A percentile compares a stretch with the other conserved stretches of the same genome.
Conservation (phyloP, 2,329 filamentous ascomycete genomes). For the Fusarium sambucinum region DNA sequence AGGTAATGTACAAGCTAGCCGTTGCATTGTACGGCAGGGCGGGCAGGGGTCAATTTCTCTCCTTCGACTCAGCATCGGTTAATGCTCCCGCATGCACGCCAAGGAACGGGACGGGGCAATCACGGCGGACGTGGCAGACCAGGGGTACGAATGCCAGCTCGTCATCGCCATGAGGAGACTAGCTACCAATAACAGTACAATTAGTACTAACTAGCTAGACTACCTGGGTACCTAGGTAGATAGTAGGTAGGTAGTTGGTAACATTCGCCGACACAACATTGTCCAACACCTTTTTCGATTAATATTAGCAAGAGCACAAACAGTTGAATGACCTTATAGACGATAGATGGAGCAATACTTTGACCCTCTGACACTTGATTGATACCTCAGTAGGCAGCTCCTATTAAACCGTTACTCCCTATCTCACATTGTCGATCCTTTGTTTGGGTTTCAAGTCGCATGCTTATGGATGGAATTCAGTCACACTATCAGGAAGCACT, state of each 20-base stretch:
- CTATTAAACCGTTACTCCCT: not conserved
- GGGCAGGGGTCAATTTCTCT: not conserved
- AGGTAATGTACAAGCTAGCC: not conserved
- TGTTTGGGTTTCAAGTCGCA: not conserved
- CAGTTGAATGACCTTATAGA: not conserved
- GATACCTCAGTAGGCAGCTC: not conserved
- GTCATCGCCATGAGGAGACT: slow-evolving; percentile 1
- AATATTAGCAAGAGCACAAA: not conserved
- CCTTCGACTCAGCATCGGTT: not conserved
- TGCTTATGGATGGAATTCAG: not conserved
- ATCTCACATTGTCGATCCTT: not conserved
- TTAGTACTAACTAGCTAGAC: not conserved
- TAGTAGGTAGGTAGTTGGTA: too few species aligned
- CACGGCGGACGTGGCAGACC: slow-evolving; percentile 1
- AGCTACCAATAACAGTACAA: not conserved
- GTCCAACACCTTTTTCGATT: not conserved
- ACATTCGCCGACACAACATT: too few species aligned
- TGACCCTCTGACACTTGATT: not conserved
- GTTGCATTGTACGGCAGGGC: not conserved
- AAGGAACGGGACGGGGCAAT: not conserved
- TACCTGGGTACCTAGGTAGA: too few species aligned
- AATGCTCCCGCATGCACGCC: slow-evolving; percentile 3
- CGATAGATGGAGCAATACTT: not conserved
- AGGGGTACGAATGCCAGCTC: slow-evolving; percentile 3
- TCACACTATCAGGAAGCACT: not conserved